Conservation (phyloP, 1,139 yeast genomes). For the Geotrichum fermentans region DNA sequence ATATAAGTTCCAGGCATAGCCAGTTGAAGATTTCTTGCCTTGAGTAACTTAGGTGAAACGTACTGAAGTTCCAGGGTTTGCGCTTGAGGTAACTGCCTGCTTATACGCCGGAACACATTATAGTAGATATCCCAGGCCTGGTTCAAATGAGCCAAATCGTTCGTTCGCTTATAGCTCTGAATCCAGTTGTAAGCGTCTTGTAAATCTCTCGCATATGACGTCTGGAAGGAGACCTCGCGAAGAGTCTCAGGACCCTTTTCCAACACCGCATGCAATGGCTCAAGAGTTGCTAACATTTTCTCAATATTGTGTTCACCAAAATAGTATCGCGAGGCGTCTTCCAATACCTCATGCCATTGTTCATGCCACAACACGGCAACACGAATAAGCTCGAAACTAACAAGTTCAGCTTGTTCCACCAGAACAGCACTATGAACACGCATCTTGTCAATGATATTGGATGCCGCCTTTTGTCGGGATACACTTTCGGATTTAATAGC, state of each 20-base stretch:
- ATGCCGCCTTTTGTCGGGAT: slow-evolving; percentile 85
- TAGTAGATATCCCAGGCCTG: slow-evolving; percentile 98
- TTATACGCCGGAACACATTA: slow-evolving; percentile 85
- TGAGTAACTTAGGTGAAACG: slow-evolving; percentile 83
- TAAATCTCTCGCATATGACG: slow-evolving; percentile 89
- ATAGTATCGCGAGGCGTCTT: slow-evolving; percentile 89
- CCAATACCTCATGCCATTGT: slow-evolving; percentile 96
- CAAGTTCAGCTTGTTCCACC: slow-evolving; percentile 89
- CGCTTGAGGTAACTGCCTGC: slow-evolving; percentile 82
- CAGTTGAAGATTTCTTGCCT: slow-evolving; percentile 71
- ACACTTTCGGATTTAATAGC: slow-evolving; percentile 92
- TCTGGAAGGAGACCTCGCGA: slow-evolving; percentile 88
- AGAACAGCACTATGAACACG: slow-evolving; percentile 75
- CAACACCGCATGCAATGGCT: slow-evolving; percentile 63
- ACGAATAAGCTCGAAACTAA: slow-evolving; percentile 87
- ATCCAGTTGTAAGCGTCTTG: slow-evolving; percentile 95
- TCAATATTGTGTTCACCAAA: slow-evolving; percentile 94
- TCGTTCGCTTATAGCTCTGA: slow-evolving; percentile 72
- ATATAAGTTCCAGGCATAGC: slow-evolving; percentile 93
- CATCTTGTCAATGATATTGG: slow-evolving; percentile 87
- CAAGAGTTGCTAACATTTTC: slow-evolving; percentile 86
- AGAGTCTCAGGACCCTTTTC: slow-evolving; percentile 77
- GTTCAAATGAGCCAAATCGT: slow-evolving; percentile 80
- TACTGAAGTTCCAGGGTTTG: slow-evolving; percentile 85
- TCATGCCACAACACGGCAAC: slow-evolving; percentile 98